Conservation (phyloP, 306 rosid species). For the Abrus precatorius region DNA sequence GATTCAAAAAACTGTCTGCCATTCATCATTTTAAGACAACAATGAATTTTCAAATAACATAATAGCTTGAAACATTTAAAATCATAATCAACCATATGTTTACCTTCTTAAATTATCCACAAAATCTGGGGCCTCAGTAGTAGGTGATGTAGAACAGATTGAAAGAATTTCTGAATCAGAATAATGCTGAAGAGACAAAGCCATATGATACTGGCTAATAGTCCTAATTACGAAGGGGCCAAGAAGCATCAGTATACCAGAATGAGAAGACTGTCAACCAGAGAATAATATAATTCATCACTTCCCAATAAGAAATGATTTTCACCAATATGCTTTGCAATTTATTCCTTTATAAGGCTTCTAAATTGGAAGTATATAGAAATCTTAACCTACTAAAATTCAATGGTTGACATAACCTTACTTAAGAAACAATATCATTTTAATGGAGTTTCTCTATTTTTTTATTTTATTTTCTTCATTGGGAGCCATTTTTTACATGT, state of each 20-base stretch:
- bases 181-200: slow-evolving; percentile 51
- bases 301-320: slow-evolving; percentile 24
- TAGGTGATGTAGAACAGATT: slow-evolving; percentile 85
- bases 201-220: slow-evolving; percentile 43
- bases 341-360: slow-evolving; percentile 8
- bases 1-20: not conserved
- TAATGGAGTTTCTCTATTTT: not conserved
- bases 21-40: slow-evolving; percentile 25
- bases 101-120: slow-evolving; percentile 76
- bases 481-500: slow-evolving; percentile 17
- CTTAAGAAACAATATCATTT: slow-evolving; percentile 20
- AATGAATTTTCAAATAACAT: not conserved
- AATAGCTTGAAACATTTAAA: slow-evolving; percentile 14
- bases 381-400: not conserved
- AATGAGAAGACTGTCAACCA: slow-evolving; percentile 1
- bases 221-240: slow-evolving; percentile 62
- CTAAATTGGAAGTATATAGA: slow-evolving; percentile 4
- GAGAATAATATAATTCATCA: slow-evolving; percentile 8
- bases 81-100: slow-evolving; percentile 27
- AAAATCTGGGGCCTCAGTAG: slow-evolving; percentile 83
- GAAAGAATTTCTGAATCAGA: slow-evolving; percentile 83
- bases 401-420: not conserved
- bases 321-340: slow-evolving; percentile 38
- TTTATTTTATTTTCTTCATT: slow-evolving; percentile 8
- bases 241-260: slow-evolving; percentile 37